A percentile compares a stretch with the other conserved stretches of the same genome.
Conservation (phyloP, 441 rosid genomes). For the Raphanus hybrid region DNA sequence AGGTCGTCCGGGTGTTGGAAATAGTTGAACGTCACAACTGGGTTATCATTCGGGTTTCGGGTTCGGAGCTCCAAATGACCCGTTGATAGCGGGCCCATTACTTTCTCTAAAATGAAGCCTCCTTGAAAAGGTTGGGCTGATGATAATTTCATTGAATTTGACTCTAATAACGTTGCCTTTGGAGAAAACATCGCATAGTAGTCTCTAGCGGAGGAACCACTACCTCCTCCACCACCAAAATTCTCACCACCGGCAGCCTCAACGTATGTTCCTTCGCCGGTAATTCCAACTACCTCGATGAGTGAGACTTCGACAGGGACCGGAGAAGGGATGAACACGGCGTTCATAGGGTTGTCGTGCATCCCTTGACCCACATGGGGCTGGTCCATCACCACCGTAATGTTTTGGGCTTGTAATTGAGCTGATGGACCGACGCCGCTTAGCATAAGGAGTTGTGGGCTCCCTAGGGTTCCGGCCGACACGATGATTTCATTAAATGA, state of each 20-base stretch:
- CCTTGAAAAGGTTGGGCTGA: slow-evolving; percentile 58
- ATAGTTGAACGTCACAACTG: slow-evolving; percentile 83
- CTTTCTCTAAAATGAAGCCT: slow-evolving; percentile 79
- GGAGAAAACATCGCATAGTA: slow-evolving; percentile 78
- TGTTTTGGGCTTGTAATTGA: slow-evolving; percentile 60
- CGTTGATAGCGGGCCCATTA: slow-evolving; percentile 71
- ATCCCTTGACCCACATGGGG: slow-evolving; percentile 82
- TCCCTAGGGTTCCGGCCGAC: no score
- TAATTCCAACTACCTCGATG: slow-evolving; percentile 84
- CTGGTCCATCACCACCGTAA: slow-evolving; percentile 62
- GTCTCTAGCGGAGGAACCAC: slow-evolving; percentile 43
- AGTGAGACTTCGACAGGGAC: slow-evolving; percentile 79
- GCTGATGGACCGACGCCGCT: slow-evolving; percentile 83
- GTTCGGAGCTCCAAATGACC: slow-evolving; percentile 73
- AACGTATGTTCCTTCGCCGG: slow-evolving; percentile 69
- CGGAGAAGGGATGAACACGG: slow-evolving; percentile 78
- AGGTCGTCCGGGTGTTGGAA: slow-evolving; percentile 67
- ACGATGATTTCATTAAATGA: no score
- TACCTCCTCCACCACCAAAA: slow-evolving; percentile 47
- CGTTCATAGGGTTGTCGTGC: slow-evolving; percentile 93
- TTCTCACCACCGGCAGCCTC: slow-evolving; percentile 80
- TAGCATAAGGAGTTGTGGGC: slow-evolving; percentile 71
- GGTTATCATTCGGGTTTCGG: slow-evolving; percentile 62
- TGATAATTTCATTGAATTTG: slow-evolving; percentile 48
- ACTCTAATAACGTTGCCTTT: slow-evolving; percentile 47